Evolutionary conservation across 148 eudicot genomes (phyloP).

Genomic region (Vaccinium vitisidaea): DNA sequence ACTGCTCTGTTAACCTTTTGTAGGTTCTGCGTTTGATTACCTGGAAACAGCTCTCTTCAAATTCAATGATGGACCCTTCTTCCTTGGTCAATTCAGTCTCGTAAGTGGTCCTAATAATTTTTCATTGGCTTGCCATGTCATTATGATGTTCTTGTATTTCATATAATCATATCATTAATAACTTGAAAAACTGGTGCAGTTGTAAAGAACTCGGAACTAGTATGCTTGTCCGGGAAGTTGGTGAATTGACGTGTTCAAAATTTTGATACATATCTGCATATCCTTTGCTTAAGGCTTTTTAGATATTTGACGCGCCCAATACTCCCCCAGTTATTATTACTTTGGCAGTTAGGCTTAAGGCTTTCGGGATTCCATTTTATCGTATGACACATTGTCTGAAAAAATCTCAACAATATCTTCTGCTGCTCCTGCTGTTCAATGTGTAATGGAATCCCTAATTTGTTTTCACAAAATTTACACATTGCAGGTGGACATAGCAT

Average conservation of each 20-base stretch:
- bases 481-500: constrained; percentile 47
- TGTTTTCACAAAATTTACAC: background rate
- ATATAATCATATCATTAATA: background rate
- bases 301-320: background rate
- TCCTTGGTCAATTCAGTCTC: constrained; percentile 40
- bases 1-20: background rate
- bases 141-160: background rate
- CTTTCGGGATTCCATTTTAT: background rate
- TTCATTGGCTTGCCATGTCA: background rate
- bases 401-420: background rate
- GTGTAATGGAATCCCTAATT: background rate
- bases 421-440: background rate
- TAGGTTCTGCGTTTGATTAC: constrained; percentile 41
- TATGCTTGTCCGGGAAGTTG: background rate
- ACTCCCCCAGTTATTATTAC: background rate
- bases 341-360: too few species aligned
- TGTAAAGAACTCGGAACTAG: background rate
- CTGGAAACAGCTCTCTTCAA: constrained; percentile 43
- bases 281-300: background rate
- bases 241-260: background rate
- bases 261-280: background rate
- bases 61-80: constrained; percentile 41
- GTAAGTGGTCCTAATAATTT: constrained; percentile 19
- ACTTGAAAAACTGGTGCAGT: background rate
- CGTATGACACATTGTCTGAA: background rate